Evolutionary conservation across 345 rosid species (phyloP), one percentile per base, ranked within the genome.

Genomic region (Rhodamnia rubescens): DNA sequence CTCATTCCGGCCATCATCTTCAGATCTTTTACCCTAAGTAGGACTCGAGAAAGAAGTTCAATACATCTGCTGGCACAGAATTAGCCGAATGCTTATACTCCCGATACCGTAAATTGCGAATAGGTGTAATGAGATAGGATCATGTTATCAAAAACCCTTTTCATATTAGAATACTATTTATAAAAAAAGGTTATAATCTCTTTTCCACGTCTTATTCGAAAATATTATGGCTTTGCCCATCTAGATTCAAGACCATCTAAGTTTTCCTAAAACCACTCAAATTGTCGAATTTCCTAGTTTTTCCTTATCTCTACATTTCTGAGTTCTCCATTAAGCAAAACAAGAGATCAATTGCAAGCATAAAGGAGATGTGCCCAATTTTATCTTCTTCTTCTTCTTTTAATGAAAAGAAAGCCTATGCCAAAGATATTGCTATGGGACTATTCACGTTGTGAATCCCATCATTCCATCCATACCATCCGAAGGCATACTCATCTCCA

Each of bases 401-500:
- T 52, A 2, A 53, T 53, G 51, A 49, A 47, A 20, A 49, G 12
- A 53, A 54, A 44, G 56, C 13, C 47, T 75, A 91, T 4, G 91
- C 92, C 64, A 92, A 86, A 47, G 95, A 92, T 24, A 93, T 85
- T 16, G 92, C 96, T 54, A 94, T 85, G 10, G 97, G 96, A 91
- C 98, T 96, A 86, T 90, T 91, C 22, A 95, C 99, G 51, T 27
- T 56, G 84, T 94, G 94, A 78, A 83, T 18, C 8, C 89, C 88
- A 87, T 95, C 93, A 32, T 85, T 85, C 98, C 98, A 96, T 84
- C 89, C 90, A 83, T 90, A 96, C 96, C 93, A 94, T 36, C 99
- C 99, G 84, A 95, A 94, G 36, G 54, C 92, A 88, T 93, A 95
- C 9, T 83, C 90, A 84, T 88, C 89, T 85, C 84, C 89, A 52